These are phyloP conservation scores for Erigeron philadelphicus DNA, from an alignment of 140 eudicot species.

Conservation along the genomic window DNA sequence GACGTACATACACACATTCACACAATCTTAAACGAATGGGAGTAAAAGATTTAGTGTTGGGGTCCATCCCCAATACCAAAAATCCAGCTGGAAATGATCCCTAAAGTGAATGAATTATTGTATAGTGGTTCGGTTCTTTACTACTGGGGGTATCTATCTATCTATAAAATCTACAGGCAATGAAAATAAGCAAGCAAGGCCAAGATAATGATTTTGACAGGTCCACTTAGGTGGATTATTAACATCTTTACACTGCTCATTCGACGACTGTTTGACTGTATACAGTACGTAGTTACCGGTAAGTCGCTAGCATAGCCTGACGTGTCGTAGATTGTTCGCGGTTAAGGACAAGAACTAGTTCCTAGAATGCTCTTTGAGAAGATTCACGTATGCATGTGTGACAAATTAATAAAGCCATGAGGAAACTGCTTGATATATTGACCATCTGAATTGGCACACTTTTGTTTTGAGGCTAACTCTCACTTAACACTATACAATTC, in stretches of 20 bases:
- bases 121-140: conserved; percentile 15
- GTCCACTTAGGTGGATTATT: neutral
- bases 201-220: conserved; percentile 28
- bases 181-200: conserved; percentile 21
- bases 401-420: neutral
- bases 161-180: conserved; percentile 23
- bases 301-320: conserved; percentile 15
- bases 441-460: neutral
- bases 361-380: neutral
- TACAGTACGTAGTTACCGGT: neutral
- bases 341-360: neutral
- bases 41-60: conserved; percentile 16
- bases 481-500: no score
- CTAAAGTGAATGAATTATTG: conserved; percentile 29
- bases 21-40: conserved; percentile 15
- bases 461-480: neutral
- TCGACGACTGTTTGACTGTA: conserved; percentile 5
- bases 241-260: conserved; percentile 12
- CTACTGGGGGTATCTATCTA: conserved; percentile 21
- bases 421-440: neutral
- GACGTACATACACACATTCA: conserved; percentile 5
- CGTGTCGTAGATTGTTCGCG: neutral
- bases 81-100: conserved; percentile 26
- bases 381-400: neutral
- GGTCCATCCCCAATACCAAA: conserved; percentile 26